These are phyloP conservation scores for Fusarium multiceps DNA, from an alignment of 2,329 filamentous ascomycete species.

Conservation along the genomic window DNA sequence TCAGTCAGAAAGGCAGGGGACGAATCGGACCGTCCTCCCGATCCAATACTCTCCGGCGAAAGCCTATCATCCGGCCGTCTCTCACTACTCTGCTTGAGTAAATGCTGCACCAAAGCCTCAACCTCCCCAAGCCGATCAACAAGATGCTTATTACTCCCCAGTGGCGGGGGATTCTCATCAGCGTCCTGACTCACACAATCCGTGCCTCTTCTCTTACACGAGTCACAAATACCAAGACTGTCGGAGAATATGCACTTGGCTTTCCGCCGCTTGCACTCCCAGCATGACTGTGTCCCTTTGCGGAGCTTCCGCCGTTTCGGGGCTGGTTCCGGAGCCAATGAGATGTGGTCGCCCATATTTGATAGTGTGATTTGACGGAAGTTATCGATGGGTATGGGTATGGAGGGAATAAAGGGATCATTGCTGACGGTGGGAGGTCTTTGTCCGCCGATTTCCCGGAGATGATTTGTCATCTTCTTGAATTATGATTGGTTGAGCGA, in stretches of 20 bases:
- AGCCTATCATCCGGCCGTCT: background rate
- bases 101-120: constrained; percentile 50
- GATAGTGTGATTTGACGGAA: background rate
- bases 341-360: constrained; percentile 20
- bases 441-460: constrained; percentile 38
- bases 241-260: constrained; percentile 60
- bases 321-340: constrained; percentile 16
- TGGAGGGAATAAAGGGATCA: background rate
- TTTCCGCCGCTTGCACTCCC: constrained; percentile 69
- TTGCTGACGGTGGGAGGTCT: background rate
- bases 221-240: constrained; percentile 55
- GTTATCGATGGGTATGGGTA: background rate
- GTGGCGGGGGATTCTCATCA: constrained; percentile 46
- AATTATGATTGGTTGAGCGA: background rate
- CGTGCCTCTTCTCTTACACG: constrained; percentile 57
- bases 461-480: constrained; percentile 14
- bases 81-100: constrained; percentile 31
- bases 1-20: background rate
- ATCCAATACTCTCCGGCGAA: background rate
- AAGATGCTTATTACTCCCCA: constrained; percentile 31
- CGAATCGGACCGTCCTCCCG: background rate
- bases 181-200: constrained; percentile 62
- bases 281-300: constrained; percentile 68
- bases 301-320: constrained; percentile 51
- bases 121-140: constrained; percentile 51